Evolutionary conservation across 805 yeast genomes (phyloP).

Genomic region (Metschnikowia sp.): DNA sequence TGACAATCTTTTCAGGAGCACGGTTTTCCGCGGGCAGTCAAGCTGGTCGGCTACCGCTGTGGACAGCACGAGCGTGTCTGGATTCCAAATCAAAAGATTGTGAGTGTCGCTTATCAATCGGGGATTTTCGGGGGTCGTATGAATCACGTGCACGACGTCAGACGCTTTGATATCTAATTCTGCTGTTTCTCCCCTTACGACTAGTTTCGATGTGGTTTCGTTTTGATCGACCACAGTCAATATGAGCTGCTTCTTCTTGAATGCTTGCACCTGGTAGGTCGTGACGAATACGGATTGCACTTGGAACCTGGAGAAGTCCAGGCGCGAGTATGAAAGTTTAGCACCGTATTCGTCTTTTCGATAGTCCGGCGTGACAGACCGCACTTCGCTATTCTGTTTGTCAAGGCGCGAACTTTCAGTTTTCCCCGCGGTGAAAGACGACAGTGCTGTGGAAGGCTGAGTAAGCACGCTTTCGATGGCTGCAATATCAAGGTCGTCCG

Average conservation of each 20-base stretch:
- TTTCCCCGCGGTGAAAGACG: constrained; percentile 1
- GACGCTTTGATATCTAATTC: constrained; percentile 44
- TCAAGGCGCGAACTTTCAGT: constrained; percentile 45
- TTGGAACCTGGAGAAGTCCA: constrained; percentile 48
- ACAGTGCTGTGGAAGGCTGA: constrained; percentile 12
- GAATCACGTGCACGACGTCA: constrained; percentile 63
- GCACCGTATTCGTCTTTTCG: constrained; percentile 18
- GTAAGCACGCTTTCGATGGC: constrained; percentile 15
- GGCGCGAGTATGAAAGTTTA: constrained; percentile 42
- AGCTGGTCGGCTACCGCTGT: constrained; percentile 77
- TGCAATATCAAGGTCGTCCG: constrained; percentile 18
- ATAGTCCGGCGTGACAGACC: constrained; percentile 17
- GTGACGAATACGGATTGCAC: constrained; percentile 32
- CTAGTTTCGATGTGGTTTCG: constrained; percentile 34
- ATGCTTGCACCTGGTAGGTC: constrained; percentile 27
- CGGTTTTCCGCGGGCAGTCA: constrained; percentile 68
- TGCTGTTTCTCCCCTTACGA: constrained; percentile 62
- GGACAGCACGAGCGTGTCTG: constrained; percentile 78
- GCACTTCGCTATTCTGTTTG: constrained; percentile 46
- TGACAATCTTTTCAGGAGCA: constrained; percentile 52
- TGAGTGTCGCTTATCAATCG: constrained; percentile 51
- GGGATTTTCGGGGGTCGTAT: constrained; percentile 38
- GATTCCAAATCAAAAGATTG: constrained; percentile 74
- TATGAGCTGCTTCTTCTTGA: constrained; percentile 46
- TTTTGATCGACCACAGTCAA: constrained; percentile 47